These are phyloP conservation scores for Chaetoscypha palmicola DNA, from an alignment of 2,329 filamentous ascomycete genomes.

Conservation along the genomic window DNA sequence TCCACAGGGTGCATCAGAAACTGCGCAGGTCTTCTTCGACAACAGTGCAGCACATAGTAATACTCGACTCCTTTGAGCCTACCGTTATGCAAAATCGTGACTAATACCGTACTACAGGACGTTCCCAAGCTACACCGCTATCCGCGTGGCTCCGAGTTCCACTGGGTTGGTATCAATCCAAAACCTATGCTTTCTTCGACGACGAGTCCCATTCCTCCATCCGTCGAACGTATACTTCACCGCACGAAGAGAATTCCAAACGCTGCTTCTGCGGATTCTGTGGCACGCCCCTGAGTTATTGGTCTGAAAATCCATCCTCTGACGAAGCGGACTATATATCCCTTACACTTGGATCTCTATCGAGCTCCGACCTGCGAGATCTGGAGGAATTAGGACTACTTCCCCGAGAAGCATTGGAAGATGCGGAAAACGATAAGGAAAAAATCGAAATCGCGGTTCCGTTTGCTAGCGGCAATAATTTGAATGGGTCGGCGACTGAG, in stretches of 20 bases:
- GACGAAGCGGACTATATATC: conserved; percentile 78
- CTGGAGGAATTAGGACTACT: conserved; percentile 72
- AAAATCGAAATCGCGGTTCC: conserved; percentile 24
- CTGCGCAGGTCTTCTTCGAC: conserved; percentile 62
- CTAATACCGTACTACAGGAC: conserved; percentile 42
- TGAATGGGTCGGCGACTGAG: conserved; percentile 29
- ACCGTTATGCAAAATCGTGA: neutral
- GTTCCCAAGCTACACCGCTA: conserved; percentile 62
- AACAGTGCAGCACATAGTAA: conserved; percentile 53
- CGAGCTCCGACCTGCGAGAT: conserved; percentile 61
- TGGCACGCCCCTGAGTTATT: conserved; percentile 77
- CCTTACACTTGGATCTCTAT: conserved; percentile 71
- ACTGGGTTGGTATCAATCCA: conserved; percentile 70
- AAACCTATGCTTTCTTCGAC: conserved; percentile 66
- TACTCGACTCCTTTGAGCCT: neutral
- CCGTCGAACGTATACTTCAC: conserved; percentile 58
- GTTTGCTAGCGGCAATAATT: no score
- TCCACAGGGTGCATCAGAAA: conserved; percentile 48
- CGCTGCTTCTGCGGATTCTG: conserved; percentile 89
- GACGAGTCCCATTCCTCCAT: conserved; percentile 68
- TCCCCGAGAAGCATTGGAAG: conserved; percentile 39
- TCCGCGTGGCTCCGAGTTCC: conserved; percentile 80
- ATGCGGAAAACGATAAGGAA: conserved; percentile 28
- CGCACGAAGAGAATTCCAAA: conserved; percentile 47
- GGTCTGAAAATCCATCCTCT: conserved; percentile 64